Base-by-base conservation (phyloP, 2,329 filamentous ascomycete genomes). In the Aureobasidium namibiae region DNA sequence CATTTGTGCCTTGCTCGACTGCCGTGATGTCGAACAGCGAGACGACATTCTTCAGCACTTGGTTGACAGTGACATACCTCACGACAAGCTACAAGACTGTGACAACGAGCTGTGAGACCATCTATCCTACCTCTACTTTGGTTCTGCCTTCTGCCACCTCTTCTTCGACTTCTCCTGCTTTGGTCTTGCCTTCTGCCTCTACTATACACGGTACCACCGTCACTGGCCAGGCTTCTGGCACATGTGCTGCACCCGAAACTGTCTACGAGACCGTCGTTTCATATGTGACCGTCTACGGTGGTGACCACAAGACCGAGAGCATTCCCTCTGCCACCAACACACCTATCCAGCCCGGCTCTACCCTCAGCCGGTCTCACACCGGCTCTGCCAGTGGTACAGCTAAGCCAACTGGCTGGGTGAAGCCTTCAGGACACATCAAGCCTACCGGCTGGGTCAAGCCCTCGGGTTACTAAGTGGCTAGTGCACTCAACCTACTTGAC, bases 1-100 rank as follows among this genome's bases (percentile, higher is more conserved):
- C 64, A 3, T 75, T 70, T 63, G 68, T 74, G 14, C 72, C 72
- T 36, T 70, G 67, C 67, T 72, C 68, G 6, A 72, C 71, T 7
- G 61, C 69, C 14, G 68, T 74, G 36, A 70, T 68, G 50, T 65
- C 67, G n/a, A 65, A 63, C 59, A 69, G 66, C 45, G 59, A 56
- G 18, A 65, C 66, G 5, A 68, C 65, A 36, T 67, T 67, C 65
- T 74, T 73, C 67, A 71, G 68, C 3, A 74, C 73, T 56, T 75
- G 71, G 66, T 63, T 75, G n/a, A 73, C 70, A 5, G 58, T 69
- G 5, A 66, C 66, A n/a, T 70, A 67, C 64, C 66, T 65, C 59
- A 66, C 70, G 1, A 67, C 68, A 1, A 68, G 63, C 39, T 69
- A 69, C 50, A 66, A 67, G 23, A 70, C 69, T 44, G 63, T 66